These are phyloP conservation scores for Codiaeum variegatum DNA, from an alignment of 441 rosid genomes.

Conservation along the genomic window DNA sequence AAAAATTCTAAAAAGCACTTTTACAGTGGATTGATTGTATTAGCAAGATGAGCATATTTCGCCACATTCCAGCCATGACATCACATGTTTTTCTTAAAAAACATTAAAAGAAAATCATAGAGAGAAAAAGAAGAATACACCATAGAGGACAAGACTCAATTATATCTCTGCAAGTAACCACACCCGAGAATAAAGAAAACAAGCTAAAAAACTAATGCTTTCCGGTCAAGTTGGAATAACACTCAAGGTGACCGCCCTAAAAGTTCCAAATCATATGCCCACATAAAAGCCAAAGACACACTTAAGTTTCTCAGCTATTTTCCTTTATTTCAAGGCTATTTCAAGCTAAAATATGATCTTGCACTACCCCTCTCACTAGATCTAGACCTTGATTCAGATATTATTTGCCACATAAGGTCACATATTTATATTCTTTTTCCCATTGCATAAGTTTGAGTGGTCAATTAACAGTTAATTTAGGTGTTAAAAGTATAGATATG, in stretches of 20 bases:
- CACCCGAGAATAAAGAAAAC: background rate
- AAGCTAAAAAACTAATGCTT: background rate
- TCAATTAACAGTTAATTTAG: background rate
- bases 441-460: background rate
- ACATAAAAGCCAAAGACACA: background rate
- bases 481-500: background rate
- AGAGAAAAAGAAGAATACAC: background rate
- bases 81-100: background rate
- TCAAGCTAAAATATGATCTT: conserved; percentile 2
- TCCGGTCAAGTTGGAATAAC: background rate
- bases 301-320: background rate
- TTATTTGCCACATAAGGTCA: background rate
- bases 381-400: background rate
- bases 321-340: background rate
- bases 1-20: too few species aligned
- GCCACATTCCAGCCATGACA: background rate
- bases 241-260: background rate
- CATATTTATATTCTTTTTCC: background rate
- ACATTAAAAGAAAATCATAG: background rate
- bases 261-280: background rate
- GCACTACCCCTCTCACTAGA: background rate
- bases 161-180: background rate
- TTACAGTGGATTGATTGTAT: background rate
- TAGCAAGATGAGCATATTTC: conserved; percentile 1
- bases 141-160: background rate